phyloP scores from a whole-genome alignment of 352 stramenopile species.

The Peronospora belbahrii region DNA sequence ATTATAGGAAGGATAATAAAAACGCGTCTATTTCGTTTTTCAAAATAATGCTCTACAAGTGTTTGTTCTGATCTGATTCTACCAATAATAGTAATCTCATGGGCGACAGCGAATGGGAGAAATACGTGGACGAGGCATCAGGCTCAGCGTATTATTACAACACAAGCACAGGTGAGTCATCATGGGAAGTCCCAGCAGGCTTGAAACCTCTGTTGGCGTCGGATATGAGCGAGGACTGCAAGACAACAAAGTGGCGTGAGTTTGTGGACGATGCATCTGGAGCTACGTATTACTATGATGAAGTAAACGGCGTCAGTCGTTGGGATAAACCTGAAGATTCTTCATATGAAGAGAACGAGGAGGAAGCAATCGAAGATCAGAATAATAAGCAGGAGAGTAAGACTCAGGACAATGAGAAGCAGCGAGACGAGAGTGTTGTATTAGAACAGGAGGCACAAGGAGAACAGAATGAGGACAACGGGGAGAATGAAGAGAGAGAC shows the following conservation, averaged over 20 bases:
- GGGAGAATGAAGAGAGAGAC: constrained; percentile 4
- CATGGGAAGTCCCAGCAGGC: constrained; percentile 51
- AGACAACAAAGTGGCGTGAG: constrained; percentile 44
- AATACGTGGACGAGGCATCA: constrained; percentile 62
- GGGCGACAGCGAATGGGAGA: constrained; percentile 40
- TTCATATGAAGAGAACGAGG: constrained; percentile 5
- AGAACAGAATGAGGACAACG: constrained; percentile 11
- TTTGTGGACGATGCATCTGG: constrained; percentile 55
- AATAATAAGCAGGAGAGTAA: constrained; percentile 1
- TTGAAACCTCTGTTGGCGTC: constrained; percentile 15
- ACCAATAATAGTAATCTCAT: constrained; percentile 8
- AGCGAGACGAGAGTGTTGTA: constrained; percentile 2
- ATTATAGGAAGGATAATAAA: too few relatives aligned
- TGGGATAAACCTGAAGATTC: constrained; percentile 66
- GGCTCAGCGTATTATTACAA: constrained; percentile 75
- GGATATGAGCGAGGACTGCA: constrained; percentile 1
- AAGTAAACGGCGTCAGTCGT: constrained; percentile 55
- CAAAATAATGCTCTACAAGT: neutral
- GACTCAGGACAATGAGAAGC: constrained; percentile 3
- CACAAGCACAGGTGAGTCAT: constrained; percentile 50
- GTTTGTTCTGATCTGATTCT: neutral
- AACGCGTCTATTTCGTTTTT: too few relatives aligned
- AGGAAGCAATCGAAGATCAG: constrained; percentile 9
- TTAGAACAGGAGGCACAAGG: constrained; percentile 15
- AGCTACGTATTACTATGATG: constrained; percentile 68